Conservation (phyloP, 225 moss, liverwort and hornwort genomes). For the Pseudoscleropodium purum region DNA sequence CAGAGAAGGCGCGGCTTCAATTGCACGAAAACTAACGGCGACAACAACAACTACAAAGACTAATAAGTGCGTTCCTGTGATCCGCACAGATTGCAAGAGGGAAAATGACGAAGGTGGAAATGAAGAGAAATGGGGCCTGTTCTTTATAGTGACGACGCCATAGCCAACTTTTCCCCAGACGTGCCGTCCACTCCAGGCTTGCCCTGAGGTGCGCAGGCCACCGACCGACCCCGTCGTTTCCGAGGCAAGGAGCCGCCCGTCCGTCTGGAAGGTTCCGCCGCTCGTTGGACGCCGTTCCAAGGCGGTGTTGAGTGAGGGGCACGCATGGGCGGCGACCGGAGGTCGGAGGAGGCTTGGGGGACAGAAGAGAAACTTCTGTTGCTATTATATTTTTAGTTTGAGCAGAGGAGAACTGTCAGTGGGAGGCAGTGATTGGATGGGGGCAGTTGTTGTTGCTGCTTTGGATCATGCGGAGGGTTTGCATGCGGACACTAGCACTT, state of each 20-base stretch:
- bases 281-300: not conserved
- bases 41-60: not conserved
- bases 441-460: not conserved
- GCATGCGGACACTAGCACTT: too few relatives aligned
- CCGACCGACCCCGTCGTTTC: constrained; percentile 41
- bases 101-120: not conserved
- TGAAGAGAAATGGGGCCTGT: not conserved
- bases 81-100: constrained; percentile 12
- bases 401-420: not conserved
- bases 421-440: not conserved
- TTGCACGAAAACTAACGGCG: not conserved
- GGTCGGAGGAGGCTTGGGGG: not conserved
- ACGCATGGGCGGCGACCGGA: not conserved
- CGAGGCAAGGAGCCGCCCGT: not conserved
- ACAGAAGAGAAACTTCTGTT: not conserved
- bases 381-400: not conserved
- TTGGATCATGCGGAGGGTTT: not conserved
- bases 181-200: constrained; percentile 31
- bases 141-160: not conserved
- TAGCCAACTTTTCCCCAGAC: not conserved
- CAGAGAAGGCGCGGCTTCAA: constrained; percentile 30
- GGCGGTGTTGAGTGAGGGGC: not conserved
- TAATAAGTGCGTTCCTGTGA: constrained; percentile 36
- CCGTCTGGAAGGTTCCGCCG: not conserved
- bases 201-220: too few relatives aligned